phyloP scores from a whole-genome alignment of 1,284 basidiomycete species.

The Microbotryomycetes sp. region DNA sequence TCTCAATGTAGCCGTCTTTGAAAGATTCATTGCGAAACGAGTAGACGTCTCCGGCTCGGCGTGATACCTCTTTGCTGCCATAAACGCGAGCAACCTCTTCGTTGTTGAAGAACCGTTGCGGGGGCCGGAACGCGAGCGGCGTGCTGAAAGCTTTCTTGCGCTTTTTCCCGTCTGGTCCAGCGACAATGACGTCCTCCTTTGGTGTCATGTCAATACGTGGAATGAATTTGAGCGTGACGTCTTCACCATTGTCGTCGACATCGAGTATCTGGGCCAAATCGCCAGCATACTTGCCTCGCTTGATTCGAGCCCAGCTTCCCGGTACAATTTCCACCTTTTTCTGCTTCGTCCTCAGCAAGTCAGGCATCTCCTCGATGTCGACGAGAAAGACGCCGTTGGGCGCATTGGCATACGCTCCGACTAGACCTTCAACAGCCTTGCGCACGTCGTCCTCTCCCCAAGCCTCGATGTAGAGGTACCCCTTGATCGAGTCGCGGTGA shows the following conservation, averaged over 20 bases:
- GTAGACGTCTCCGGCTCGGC: slow-evolving; percentile 54
- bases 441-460: slow-evolving; percentile 77
- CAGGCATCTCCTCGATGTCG: slow-evolving; percentile 98
- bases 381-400: slow-evolving; percentile 54
- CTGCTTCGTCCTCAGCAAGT: slow-evolving; percentile 90
- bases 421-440: slow-evolving; percentile 78
- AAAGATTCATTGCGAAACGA: slow-evolving; percentile 91
- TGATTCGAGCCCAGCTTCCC: slow-evolving; percentile 92
- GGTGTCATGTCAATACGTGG: slow-evolving; percentile 95
- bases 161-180: slow-evolving; percentile 49
- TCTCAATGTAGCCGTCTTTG: slow-evolving; percentile 90
- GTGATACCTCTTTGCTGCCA: slow-evolving; percentile 64
- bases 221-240: slow-evolving; percentile 86
- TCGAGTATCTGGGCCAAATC: slow-evolving; percentile 95
- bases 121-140: slow-evolving; percentile 60
- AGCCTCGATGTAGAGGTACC: slow-evolving; percentile 94
- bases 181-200: slow-evolving; percentile 53
- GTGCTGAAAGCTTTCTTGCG: slow-evolving; percentile 49
- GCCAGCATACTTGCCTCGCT: slow-evolving; percentile 85
- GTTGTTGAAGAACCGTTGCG: slow-evolving; percentile 86
- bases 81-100: slow-evolving; percentile 88
- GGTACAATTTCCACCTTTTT: slow-evolving; percentile 76
- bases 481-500: slow-evolving; percentile 87
- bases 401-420: slow-evolving; percentile 72
- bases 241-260: slow-evolving; percentile 86